These are phyloP conservation scores for Pseudopyricularia javanii DNA, from an alignment of 2,329 filamentous ascomycete genomes.

Conservation along the genomic window DNA sequence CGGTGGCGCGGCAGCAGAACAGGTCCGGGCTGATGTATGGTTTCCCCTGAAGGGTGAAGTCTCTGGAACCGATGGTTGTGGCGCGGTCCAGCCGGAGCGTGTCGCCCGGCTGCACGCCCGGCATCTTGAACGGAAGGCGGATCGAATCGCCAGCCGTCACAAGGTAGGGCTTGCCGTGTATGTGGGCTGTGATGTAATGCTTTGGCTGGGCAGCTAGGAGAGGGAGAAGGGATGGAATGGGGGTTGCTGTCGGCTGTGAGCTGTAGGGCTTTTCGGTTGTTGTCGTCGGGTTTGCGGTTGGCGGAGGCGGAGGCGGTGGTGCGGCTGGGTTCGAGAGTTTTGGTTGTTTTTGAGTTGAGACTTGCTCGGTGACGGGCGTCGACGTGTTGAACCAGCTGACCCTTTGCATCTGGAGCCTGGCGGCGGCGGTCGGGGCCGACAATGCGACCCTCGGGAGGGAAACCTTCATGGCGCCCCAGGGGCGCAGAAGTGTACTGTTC, in stretches of 20 bases:
- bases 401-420: neutral
- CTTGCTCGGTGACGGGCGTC: neutral
- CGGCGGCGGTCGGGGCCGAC: neutral
- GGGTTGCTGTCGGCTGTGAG: neutral
- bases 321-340: neutral
- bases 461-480: neutral
- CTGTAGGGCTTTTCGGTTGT: neutral
- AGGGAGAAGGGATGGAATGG: slow-evolving; percentile 49
- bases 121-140: slow-evolving; percentile 70
- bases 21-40: slow-evolving; percentile 75
- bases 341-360: neutral
- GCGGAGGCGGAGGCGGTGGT: neutral
- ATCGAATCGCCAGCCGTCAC: slow-evolving; percentile 64
- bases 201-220: slow-evolving; percentile 59
- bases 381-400: neutral
- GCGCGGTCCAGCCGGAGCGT: slow-evolving; percentile 80
- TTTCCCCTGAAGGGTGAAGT: slow-evolving; percentile 75
- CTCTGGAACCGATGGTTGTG: slow-evolving; percentile 68
- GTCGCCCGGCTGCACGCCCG: slow-evolving; percentile 66
- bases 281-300: neutral
- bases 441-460: neutral
- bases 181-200: slow-evolving; percentile 70
- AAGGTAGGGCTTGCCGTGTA: slow-evolving; percentile 71
- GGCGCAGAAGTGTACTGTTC: neutral
- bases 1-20: slow-evolving; percentile 75